Conservation (phyloP, 192 early-diverging fungal genomes). For the Gorgonomyces haynaldii region DNA sequence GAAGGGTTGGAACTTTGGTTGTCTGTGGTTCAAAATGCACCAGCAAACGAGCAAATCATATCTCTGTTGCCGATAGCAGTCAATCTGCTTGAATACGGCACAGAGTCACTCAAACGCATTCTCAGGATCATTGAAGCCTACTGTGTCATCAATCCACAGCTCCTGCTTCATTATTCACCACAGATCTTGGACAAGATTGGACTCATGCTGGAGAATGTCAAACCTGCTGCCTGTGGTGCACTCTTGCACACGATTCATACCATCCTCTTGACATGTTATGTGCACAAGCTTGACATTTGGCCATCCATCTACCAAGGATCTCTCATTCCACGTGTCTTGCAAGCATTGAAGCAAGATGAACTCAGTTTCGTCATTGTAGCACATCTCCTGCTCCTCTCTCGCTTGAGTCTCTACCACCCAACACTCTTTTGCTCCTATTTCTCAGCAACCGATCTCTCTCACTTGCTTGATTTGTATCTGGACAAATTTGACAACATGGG, state of each 20-base stretch:
- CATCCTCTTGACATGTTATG: too few relatives aligned
- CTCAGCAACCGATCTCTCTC: constrained; percentile 22
- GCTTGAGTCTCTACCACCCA: constrained; percentile 49
- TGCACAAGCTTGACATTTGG: too few relatives aligned
- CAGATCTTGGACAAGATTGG: constrained; percentile 13
- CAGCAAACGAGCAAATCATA: constrained; percentile 38
- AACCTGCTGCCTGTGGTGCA: constrained; percentile 43
- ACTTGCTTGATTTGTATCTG: constrained; percentile 15
- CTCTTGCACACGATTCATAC: constrained; percentile 53
- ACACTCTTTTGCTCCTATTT: constrained; percentile 38
- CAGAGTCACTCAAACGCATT: constrained; percentile 61
- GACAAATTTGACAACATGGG: constrained; percentile 72
- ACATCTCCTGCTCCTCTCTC: constrained; percentile 49
- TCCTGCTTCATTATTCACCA: constrained; percentile 27
- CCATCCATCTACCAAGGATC: constrained; percentile 29
- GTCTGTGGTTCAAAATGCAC: constrained; percentile 60
- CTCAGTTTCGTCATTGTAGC: constrained; percentile 42
- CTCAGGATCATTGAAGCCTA: constrained; percentile 83
- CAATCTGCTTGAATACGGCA: constrained; percentile 56
- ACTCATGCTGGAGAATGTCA: constrained; percentile 38
- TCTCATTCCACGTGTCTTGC: constrained; percentile 22
- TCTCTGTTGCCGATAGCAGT: constrained; percentile 52
- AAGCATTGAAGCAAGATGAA: constrained; percentile 45
- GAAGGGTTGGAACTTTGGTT: constrained; percentile 88
- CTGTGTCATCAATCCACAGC: constrained; percentile 49